Evolutionary conservation across 2,329 filamentous ascomycete genomes (phyloP).

Genomic region (Colletotrichum caudatum): DNA sequence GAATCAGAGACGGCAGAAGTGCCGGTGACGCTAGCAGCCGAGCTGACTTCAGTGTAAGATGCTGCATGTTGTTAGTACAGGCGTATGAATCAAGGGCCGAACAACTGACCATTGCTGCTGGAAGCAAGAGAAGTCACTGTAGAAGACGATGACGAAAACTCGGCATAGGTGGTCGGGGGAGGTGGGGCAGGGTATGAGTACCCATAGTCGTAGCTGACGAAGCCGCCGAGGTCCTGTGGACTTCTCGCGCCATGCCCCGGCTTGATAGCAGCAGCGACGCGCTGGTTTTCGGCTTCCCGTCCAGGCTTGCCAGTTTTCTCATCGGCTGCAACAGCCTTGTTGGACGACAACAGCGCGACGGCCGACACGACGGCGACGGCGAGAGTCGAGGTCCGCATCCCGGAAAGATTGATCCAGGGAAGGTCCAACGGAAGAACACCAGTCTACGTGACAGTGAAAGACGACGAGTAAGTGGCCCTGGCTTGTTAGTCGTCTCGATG

Average conservation of each 20-base stretch:
- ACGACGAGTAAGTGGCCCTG: neutral
- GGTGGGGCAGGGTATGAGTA: conserved; percentile 25
- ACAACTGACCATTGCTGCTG: conserved; percentile 18
- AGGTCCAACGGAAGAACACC: neutral
- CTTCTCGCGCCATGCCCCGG: conserved; percentile 2
- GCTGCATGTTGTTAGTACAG: conserved; percentile 3
- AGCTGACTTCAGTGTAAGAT: conserved; percentile 9
- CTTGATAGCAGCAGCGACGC: neutral
- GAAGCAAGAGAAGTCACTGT: neutral
- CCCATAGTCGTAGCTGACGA: conserved; percentile 40
- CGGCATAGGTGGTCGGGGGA: conserved; percentile 26
- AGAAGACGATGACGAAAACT: conserved; percentile 23
- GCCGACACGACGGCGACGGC: conserved; percentile 51
- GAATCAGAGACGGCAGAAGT: conserved; percentile 3
- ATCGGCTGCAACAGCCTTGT: conserved; percentile 36
- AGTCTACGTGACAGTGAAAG: neutral
- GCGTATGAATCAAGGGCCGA: neutral
- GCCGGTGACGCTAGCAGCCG: neutral
- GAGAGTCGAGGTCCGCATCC: conserved; percentile 54
- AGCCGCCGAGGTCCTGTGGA: neutral
- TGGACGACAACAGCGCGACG: conserved; percentile 46
- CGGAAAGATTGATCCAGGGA: neutral
- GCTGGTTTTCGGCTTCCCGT: neutral
- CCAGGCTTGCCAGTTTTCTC: neutral
- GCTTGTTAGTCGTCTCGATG: neutral